Base-by-base conservation (phyloP, 345 rosid genomes). In the Firmiana major region DNA sequence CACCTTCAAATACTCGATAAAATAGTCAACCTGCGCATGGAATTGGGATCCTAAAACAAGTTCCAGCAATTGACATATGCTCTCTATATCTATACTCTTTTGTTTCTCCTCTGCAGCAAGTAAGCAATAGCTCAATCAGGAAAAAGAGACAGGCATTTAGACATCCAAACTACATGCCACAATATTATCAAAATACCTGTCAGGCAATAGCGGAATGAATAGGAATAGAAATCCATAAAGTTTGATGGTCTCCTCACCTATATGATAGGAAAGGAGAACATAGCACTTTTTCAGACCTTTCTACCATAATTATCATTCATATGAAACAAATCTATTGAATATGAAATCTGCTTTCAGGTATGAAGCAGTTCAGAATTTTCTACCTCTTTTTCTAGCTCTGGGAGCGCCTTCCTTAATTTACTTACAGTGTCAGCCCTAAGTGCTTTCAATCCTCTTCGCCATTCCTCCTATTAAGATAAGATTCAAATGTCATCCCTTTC, bases 301-400 rank as follows among this genome's bases (percentile, higher is more conserved):
- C 12, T 34, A 62, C 22, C 75, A 74, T 67, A 74, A 63, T 12
- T 40, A 78, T 43, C 22, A 55, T 17, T 73, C 46, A 57, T 10
- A 9, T 16, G 10, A 15, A 55, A 38, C 53, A 36, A 67, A 49
- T 66, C 34, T 21, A 42, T 43, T 66, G 17, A 22, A 13, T 26
- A 60, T 60, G 6, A 26, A 51, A 31, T 38, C 19, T 54, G 40
- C 19, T 24, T 42, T 45, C 60, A 49, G 36, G 42, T 67, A 53
- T 66, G 55, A 59, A 70, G 45, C 40, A 16, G 42, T 15, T 58
- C 48, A 36, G 26, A 42, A 75, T n/a, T 45, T 45, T 48, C 54
- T 79, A 96, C 99, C 98, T 93, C 98, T 84, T 85, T 92, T 86
- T 96, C 97, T 64, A 96, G 85, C 72, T 86, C 88, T 3, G 93